phyloP scores from a whole-genome alignment of 495 filamentous ascomycete species.

The Tetracladium marchalianum region DNA sequence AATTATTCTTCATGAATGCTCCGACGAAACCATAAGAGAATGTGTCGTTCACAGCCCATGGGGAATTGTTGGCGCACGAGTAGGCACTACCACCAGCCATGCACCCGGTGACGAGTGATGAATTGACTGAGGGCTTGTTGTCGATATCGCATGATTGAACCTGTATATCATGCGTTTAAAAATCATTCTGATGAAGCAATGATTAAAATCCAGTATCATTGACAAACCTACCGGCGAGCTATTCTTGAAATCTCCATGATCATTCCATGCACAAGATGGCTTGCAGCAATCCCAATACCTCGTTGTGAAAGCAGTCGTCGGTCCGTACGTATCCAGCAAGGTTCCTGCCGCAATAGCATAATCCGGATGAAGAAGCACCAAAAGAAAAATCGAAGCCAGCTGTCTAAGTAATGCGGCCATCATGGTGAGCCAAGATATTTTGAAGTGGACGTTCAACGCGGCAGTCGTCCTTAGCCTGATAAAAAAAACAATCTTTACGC shows the following conservation, averaged over 20 bases:
- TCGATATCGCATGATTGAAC: constrained; percentile 47
- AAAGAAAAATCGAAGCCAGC: no score
- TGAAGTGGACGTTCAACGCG: no score
- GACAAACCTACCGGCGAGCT: constrained; percentile 24
- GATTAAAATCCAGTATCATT: no score
- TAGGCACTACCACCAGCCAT: constrained; percentile 41
- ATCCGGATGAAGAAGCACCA: no score
- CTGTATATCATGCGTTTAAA: constrained; percentile 2
- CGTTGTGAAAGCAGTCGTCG: no score
- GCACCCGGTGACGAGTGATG: constrained; percentile 36
- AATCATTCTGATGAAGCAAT: no score
- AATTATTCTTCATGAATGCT: constrained; percentile 41
- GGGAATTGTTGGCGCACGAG: constrained; percentile 53
- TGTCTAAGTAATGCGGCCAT: no score
- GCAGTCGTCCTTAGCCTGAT: no score
- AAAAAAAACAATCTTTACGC: no score
- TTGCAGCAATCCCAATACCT: constrained; percentile 24
- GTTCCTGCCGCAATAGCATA: no score
- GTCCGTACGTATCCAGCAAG: no score
- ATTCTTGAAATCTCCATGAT: constrained; percentile 18
- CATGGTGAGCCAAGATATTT: no score
- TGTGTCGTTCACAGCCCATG: constrained; percentile 50
- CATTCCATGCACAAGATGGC: constrained; percentile 50
- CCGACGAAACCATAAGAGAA: constrained; percentile 56
- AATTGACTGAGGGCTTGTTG: constrained; percentile 43